These are phyloP conservation scores for Jamesozyma hellenica DNA, from an alignment of 805 yeast species.

Conservation along the genomic window DNA sequence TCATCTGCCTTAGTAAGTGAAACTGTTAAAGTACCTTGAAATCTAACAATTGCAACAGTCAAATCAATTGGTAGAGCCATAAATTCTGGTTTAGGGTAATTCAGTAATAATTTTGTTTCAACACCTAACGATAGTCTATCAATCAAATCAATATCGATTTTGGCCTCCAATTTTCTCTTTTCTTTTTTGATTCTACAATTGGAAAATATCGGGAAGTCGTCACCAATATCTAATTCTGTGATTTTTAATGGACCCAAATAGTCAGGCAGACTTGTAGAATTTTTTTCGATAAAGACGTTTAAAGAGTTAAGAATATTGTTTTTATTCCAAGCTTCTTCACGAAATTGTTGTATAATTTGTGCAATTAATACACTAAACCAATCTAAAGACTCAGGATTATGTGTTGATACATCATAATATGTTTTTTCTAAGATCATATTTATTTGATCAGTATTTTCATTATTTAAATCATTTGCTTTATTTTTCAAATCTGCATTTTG, in stretches of 20 bases:
- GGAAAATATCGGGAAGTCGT: constrained; percentile 89
- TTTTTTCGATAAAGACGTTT: constrained; percentile 46
- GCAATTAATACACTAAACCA: constrained; percentile 96
- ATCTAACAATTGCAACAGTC: constrained; percentile 79
- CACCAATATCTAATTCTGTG: constrained; percentile 83
- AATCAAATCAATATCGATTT: constrained; percentile 80
- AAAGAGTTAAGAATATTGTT: constrained; percentile 78
- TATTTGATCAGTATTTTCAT: constrained; percentile 20
- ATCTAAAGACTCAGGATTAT: constrained; percentile 82
- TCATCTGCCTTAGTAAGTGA: constrained; percentile 41
- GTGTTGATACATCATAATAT: constrained; percentile 80
- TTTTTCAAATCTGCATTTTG: constrained; percentile 8
- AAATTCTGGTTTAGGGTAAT: constrained; percentile 72
- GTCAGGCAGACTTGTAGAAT: constrained; percentile 50
- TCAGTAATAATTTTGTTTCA: constrained; percentile 67
- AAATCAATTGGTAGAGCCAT: constrained; percentile 82
- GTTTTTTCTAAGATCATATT: constrained; percentile 73
- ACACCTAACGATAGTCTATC: constrained; percentile 81
- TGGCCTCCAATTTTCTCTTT: constrained; percentile 55
- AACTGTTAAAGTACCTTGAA: constrained; percentile 81
- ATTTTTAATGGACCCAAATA: constrained; percentile 69
- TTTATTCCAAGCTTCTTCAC: constrained; percentile 78
- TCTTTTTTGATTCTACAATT: constrained; percentile 74
- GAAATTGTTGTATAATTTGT: constrained; percentile 74
- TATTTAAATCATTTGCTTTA: constrained; percentile 17